Conservation (phyloP, 257 asterid genomes). For the Nicotiana attenuata region DNA sequence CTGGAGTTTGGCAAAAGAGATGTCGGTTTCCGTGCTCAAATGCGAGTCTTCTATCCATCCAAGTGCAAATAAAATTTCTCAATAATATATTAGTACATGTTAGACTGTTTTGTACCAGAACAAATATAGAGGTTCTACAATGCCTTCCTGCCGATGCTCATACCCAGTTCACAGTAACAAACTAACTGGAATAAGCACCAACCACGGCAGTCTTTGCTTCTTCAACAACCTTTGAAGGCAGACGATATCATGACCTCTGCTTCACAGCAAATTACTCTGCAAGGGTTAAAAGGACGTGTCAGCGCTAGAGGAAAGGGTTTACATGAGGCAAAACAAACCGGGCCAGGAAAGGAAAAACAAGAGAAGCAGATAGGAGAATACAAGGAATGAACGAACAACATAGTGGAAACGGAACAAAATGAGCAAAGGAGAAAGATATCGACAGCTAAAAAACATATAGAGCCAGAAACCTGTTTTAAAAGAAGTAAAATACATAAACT, state of each 20-base stretch:
- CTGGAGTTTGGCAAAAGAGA: background rate
- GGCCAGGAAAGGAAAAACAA: background rate
- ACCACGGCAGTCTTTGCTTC: background rate
- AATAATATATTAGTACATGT: background rate
- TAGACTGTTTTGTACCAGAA: background rate
- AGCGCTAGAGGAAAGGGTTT: background rate
- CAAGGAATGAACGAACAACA: background rate
- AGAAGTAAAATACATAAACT: too few relatives aligned
- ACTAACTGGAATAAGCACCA: background rate
- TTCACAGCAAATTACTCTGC: background rate
- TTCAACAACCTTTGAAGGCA: background rate
- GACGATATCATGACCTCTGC: background rate
- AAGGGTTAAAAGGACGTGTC: background rate
- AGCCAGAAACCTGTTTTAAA: background rate
- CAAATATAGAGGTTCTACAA: background rate
- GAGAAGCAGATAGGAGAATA: background rate
- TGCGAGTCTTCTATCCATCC: background rate
- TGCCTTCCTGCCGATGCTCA: background rate
- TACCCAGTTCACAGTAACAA: background rate
- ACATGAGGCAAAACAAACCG: background rate
- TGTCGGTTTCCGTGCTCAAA: background rate
- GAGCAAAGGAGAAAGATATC: background rate
- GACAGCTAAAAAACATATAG: too few relatives aligned
- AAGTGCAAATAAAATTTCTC: background rate
- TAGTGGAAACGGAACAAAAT: background rate